These are phyloP conservation scores for Nothopassalora personata DNA, from an alignment of 2,329 filamentous ascomycete genomes.

Conservation along the genomic window DNA sequence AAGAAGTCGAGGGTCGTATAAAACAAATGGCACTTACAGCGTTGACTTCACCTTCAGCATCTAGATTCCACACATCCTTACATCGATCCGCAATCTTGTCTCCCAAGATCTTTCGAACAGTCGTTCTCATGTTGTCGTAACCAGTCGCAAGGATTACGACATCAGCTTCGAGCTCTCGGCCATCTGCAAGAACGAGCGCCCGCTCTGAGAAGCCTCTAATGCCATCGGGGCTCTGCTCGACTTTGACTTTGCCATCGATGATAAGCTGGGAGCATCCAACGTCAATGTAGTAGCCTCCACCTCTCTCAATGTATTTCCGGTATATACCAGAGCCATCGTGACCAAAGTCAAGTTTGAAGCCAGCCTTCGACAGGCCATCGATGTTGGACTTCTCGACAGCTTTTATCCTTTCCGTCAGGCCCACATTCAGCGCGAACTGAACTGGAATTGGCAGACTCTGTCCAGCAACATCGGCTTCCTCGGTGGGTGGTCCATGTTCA, in stretches of 20 bases:
- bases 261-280: slow-evolving; percentile 61
- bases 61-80: slow-evolving; percentile 44
- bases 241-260: slow-evolving; percentile 57
- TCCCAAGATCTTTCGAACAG: slow-evolving; percentile 58
- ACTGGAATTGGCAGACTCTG: slow-evolving; percentile 56
- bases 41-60: slow-evolving; percentile 36
- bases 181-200: slow-evolving; percentile 46
- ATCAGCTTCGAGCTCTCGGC: slow-evolving; percentile 53
- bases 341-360: slow-evolving; percentile 57
- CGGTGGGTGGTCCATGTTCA: slow-evolving; percentile 52
- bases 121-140: slow-evolving; percentile 64
- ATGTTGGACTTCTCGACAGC: slow-evolving; percentile 27
- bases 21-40: slow-evolving; percentile 10
- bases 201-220: slow-evolving; percentile 48
- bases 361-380: slow-evolving; percentile 46
- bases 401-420: slow-evolving; percentile 35
- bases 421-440: slow-evolving; percentile 54
- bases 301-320: slow-evolving; percentile 59
- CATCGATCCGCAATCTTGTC: slow-evolving; percentile 55
- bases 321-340: slow-evolving; percentile 54
- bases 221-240: slow-evolving; percentile 48
- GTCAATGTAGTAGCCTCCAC: slow-evolving; percentile 67
- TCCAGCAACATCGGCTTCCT: slow-evolving; percentile 60
- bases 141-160: slow-evolving; percentile 53
- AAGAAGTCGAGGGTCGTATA: neutral